Evolutionary conservation across 208 protist species (phyloP).

Genomic region (Acanthamoeba polyphaga): DNA sequence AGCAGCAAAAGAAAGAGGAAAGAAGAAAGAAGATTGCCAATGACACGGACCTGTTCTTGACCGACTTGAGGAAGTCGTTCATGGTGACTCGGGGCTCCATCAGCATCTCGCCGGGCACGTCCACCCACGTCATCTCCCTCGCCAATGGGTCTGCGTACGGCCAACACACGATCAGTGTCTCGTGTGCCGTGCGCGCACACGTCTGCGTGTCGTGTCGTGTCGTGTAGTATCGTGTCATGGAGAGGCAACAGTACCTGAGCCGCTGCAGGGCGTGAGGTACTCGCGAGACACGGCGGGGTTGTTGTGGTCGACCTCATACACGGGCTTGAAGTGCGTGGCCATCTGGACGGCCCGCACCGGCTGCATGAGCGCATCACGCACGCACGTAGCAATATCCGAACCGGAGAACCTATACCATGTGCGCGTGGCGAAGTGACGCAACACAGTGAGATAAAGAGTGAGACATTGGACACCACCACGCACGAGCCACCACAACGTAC

Average conservation of each 20-base stretch:
- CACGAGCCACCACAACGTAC: conserved; percentile 42
- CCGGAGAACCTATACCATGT: conserved; percentile 93
- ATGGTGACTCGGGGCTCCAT: conserved; percentile 93
- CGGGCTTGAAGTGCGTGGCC: conserved; percentile 98
- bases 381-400: conserved; percentile 97
- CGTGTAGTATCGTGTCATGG: no score
- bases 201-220: background rate
- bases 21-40: background rate
- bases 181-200: no score
- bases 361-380: conserved; percentile 98
- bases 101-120: conserved; percentile 94
- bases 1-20: background rate
- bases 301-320: conserved; percentile 72
- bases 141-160: conserved; percentile 89
- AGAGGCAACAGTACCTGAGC: background rate
- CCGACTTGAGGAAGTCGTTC: conserved; percentile 47
- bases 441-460: background rate
- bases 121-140: conserved; percentile 94
- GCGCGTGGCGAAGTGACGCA: background rate
- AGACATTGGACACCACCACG: conserved; percentile 16
- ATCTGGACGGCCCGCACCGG: conserved; percentile 97
- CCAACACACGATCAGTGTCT: background rate
- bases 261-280: conserved; percentile 29
- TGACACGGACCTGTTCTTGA: background rate
- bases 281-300: background rate